These are phyloP conservation scores for Trametes maxima DNA, from an alignment of 768 basidiomycete genomes.

Conservation along the genomic window DNA sequence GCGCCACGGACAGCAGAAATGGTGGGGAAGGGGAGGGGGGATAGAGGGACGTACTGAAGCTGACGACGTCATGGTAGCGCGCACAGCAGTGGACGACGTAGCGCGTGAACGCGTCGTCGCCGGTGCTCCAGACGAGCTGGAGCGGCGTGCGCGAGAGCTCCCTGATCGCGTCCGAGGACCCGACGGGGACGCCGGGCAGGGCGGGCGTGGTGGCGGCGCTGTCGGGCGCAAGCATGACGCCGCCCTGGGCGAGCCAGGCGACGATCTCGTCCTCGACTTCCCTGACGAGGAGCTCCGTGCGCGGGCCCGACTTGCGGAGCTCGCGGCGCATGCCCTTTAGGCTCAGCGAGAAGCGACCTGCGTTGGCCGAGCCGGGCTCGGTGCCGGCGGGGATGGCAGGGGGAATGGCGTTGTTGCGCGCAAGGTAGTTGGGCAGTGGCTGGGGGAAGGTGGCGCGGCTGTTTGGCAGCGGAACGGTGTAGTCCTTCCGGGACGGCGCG, in stretches of 20 bases:
- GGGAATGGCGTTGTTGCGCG: slow-evolving; percentile 59
- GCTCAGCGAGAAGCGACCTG: slow-evolving; percentile 76
- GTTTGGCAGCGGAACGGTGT: slow-evolving; percentile 45
- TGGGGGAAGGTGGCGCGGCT: slow-evolving; percentile 68
- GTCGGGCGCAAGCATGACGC: slow-evolving; percentile 58
- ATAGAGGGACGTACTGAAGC: slow-evolving; percentile 71
- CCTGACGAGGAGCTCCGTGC: slow-evolving; percentile 63
- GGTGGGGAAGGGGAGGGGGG: not conserved
- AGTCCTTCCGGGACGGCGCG: slow-evolving; percentile 61
- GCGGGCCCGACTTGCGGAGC: slow-evolving; percentile 61
- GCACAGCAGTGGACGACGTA: slow-evolving; percentile 86
- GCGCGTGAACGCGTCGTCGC: slow-evolving; percentile 71
- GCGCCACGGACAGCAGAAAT: too few species aligned
- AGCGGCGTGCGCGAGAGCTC: slow-evolving; percentile 69
- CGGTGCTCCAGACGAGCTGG: slow-evolving; percentile 73
- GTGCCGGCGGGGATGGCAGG: slow-evolving; percentile 40
- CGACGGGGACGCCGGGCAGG: slow-evolving; percentile 51
- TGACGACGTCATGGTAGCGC: slow-evolving; percentile 76
- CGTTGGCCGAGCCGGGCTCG: slow-evolving; percentile 61
- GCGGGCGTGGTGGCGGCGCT: slow-evolving; percentile 29
- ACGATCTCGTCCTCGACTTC: slow-evolving; percentile 67
- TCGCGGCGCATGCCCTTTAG: slow-evolving; percentile 74
- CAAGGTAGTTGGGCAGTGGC: slow-evolving; percentile 71
- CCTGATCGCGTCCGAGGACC: slow-evolving; percentile 53
- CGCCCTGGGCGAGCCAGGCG: slow-evolving; percentile 62